Conservation (phyloP, 768 basidiomycete species). For the Xerocomellus amylosporus region DNA sequence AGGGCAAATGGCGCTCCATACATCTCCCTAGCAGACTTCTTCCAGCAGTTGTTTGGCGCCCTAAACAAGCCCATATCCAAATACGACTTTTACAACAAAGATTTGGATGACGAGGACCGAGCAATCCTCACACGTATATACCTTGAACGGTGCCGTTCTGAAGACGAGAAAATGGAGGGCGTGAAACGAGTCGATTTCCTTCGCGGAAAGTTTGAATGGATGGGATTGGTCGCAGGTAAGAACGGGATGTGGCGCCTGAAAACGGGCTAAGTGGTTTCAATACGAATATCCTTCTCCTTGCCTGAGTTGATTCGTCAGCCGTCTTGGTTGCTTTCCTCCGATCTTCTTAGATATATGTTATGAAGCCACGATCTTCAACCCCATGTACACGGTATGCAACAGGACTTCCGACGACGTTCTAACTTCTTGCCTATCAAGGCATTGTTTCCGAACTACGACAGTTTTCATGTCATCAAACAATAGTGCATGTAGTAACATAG, state of each 20-base stretch:
- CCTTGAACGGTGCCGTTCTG: constrained; percentile 40
- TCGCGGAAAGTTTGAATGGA: constrained; percentile 48
- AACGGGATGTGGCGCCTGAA: constrained; percentile 68
- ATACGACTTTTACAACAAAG: constrained; percentile 59
- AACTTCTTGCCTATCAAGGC: neutral
- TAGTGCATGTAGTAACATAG: neutral
- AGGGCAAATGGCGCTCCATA: constrained; percentile 42
- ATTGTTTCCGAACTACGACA: neutral
- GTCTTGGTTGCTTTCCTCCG: neutral
- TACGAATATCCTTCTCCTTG: neutral
- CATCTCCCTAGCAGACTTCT: constrained; percentile 57
- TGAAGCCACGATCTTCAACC: neutral
- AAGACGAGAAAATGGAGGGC: constrained; percentile 39
- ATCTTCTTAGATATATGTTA: neutral
- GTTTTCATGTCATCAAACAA: neutral
- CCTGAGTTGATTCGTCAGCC: neutral
- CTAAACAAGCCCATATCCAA: constrained; percentile 46
- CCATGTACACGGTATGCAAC: constrained; percentile 6
- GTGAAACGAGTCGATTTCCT: constrained; percentile 61
- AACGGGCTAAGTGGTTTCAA: constrained; percentile 32
- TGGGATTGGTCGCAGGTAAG: constrained; percentile 51
- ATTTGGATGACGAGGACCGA: constrained; percentile 46
- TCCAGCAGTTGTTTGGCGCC: constrained; percentile 43
- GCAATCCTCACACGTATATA: constrained; percentile 45
- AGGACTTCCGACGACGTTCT: neutral